These are phyloP conservation scores for Pulveroboletus sp. DNA, from an alignment of 768 basidiomycete genomes.

Conservation along the genomic window DNA sequence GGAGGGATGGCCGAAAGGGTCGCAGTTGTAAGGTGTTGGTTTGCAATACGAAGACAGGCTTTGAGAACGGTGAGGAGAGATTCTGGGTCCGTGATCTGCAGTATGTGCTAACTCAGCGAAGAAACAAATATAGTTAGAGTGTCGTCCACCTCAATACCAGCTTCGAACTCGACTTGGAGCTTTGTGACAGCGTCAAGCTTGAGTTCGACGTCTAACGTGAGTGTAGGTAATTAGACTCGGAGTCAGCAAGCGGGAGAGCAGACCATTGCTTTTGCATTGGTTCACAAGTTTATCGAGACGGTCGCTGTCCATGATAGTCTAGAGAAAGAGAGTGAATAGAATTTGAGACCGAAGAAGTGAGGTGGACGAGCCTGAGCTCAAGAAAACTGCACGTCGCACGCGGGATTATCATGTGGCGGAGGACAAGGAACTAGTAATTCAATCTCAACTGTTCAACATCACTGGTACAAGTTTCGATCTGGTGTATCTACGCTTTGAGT, in stretches of 20 bases:
- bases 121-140: conserved; percentile 5
- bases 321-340: conserved; percentile 12
- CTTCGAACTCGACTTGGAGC: conserved; percentile 71
- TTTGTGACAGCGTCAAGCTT: conserved; percentile 79
- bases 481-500: not conserved
- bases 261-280: conserved; percentile 65
- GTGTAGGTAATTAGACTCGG: conserved; percentile 6
- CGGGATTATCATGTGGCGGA: conserved; percentile 19
- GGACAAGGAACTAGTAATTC: conserved; percentile 6
- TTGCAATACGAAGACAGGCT: conserved; percentile 70
- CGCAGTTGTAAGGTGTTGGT: conserved; percentile 77
- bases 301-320: conserved; percentile 48
- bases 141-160: conserved; percentile 56
- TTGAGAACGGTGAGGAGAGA: conserved; percentile 65
- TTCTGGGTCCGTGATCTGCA: conserved; percentile 71
- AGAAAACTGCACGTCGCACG: conserved; percentile 11
- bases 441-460: conserved; percentile 1
- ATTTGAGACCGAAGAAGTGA: conserved; percentile 7
- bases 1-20: conserved; percentile 66
- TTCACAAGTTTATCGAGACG: conserved; percentile 55
- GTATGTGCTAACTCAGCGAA: conserved; percentile 11
- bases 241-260: conserved; percentile 13
- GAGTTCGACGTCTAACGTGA: conserved; percentile 62
- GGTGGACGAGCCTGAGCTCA: conserved; percentile 21
- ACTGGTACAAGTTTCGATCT: conserved; percentile 1